Base-by-base conservation (phyloP, 2,329 filamentous ascomycete species). In the Diplodia seriata region DNA sequence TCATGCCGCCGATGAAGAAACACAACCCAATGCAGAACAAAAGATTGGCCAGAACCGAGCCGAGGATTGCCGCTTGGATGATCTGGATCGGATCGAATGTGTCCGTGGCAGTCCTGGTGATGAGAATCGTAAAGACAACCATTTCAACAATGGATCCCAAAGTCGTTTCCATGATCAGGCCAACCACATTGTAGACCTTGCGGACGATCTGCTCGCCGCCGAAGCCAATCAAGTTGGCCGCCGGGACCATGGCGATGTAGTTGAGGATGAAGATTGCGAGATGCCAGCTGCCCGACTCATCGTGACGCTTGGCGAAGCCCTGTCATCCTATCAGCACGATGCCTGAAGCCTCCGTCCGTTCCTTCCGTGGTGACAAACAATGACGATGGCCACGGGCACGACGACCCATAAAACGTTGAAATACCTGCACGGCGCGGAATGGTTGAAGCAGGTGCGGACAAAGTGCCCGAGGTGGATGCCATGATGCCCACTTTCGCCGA, bases 31-130 rank as follows among this genome's bases (percentile, higher is more conserved):
- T 80, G 72, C 92, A 96, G 0, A 96, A 83, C 55, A 96, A 80
- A 80, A 95, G 86, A 43, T 93, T 96, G 14, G 93, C 92, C 38
- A 97, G 78, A 53, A 96, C 91, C 0, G 91, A 94, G 38, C 93
- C 92, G 0, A 96, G 81, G 67, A 96, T 94, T 31, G 93, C 92
- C 63, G 91, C 91, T 75, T 92, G 88, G 73, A 96, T 92, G 72
- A 95, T 91, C n/a, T 85, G 83, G 69, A 90, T 80, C 11, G 66
- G 66, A 53, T 67, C 66, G 29, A 67, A 67, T 6, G 33, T 80
- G 70, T 53, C 77, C 74, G 68, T 54, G 29, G 54, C 76, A 15
- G 80, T 80, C 15, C 76, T 73, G 23, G 81, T 79, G 55, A 95
- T 83, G 54, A 96, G 80, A 2, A 94, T 86, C 82, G 94, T 90